Base-by-base conservation (phyloP, 176 grass and related monocot species). In the Puccinellia tenuiflora region DNA sequence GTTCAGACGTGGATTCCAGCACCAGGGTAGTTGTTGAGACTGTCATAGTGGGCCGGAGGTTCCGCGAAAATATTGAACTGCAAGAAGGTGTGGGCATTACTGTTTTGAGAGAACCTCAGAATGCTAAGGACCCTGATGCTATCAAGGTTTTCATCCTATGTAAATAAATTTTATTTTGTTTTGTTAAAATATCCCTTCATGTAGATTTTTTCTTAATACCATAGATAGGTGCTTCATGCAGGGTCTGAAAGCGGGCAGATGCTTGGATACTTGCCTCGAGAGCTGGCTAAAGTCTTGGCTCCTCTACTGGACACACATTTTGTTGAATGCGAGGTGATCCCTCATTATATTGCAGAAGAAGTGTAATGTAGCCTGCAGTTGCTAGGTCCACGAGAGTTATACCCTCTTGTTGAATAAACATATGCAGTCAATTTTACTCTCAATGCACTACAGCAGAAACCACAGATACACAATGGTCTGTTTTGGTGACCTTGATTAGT, bases 211-310 rank as follows among this genome's bases (percentile, higher is more conserved):
- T 73, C 50, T 83, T 57, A 53, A 87, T 85, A 82, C 79, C 85
- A 83, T 79, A 38, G 10, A 52, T 80, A 98, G 96, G 92, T 93
- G 28, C 80, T 93, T 88, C 90, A 77, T 90, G 70, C 82, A 77
- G 90, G 33, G 25, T 91, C 71, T 83, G 88, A 91, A 28, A 65
- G 21, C 13, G 42, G 18, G 30, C 57, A 64, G 81, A 88, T 81
- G 40, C 89, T 98, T 84, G 96, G 96, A 72, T 98, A 98, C 71
- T 82, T 98, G 72, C 90, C 92, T 86, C 88, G 89, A 55, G 92
- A 98, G 51, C 60, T 95, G 26, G 88, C 92, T 77, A 93, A 91
- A 84, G 71, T 84, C 91, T 78, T 98, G 85, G 80, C 92, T 87
- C 96, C 96, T 88, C 62, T 93, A 76, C 62, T 93, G 69, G 96